Percentiles rank a stretch among this genome's conserved stretches.
These are phyloP conservation scores for Cryphonectria parasitica DNA, from an alignment of 2,329 filamentous ascomycete species.

Conservation along the genomic window DNA sequence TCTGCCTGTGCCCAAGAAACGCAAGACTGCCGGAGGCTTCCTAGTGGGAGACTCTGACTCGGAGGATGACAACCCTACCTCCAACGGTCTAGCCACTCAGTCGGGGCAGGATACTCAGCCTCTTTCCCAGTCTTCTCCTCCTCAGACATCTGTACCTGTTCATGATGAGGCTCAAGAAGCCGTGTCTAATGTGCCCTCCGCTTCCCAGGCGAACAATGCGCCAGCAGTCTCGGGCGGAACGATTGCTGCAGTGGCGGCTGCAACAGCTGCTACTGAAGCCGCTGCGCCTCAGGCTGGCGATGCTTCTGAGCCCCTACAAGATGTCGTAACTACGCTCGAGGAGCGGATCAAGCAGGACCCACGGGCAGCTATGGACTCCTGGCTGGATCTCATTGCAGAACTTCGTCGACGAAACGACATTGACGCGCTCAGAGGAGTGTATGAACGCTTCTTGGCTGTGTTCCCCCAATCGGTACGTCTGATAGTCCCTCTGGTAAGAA, in stretches of 20 bases:
- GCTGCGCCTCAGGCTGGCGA: slow-evolving; percentile 64
- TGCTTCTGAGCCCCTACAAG: slow-evolving; percentile 51
- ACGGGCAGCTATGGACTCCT: slow-evolving; percentile 88
- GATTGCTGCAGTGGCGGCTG: slow-evolving; percentile 42
- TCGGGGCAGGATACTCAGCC: slow-evolving; percentile 28
- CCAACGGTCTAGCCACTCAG: slow-evolving; percentile 31
- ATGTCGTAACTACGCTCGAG: slow-evolving; percentile 59
- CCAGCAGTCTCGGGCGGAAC: slow-evolving; percentile 33
- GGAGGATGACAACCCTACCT: slow-evolving; percentile 48
- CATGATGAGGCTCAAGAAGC: slow-evolving; percentile 37
- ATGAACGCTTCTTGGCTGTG: slow-evolving; percentile 82
- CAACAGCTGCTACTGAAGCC: slow-evolving; percentile 38
- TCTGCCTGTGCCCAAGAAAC: slow-evolving; percentile 52
- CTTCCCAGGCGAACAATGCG: slow-evolving; percentile 33
- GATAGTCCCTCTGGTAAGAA: not conserved
- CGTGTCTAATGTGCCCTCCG: slow-evolving; percentile 41
- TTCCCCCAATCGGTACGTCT: slow-evolving; percentile 88
- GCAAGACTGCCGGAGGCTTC: slow-evolving; percentile 63
- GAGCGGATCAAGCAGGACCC: slow-evolving; percentile 91
- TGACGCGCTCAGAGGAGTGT: slow-evolving; percentile 78
- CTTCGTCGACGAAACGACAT: slow-evolving; percentile 80
- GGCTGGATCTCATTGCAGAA: slow-evolving; percentile 85
- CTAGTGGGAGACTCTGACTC: slow-evolving; percentile 64
- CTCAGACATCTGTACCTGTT: slow-evolving; percentile 31
- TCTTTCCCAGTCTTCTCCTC: slow-evolving; percentile 30